Percentiles rank a stretch among this genome's conserved stretches.
Conservation (phyloP, 345 rosid genomes). For the Brassica cretica region DNA sequence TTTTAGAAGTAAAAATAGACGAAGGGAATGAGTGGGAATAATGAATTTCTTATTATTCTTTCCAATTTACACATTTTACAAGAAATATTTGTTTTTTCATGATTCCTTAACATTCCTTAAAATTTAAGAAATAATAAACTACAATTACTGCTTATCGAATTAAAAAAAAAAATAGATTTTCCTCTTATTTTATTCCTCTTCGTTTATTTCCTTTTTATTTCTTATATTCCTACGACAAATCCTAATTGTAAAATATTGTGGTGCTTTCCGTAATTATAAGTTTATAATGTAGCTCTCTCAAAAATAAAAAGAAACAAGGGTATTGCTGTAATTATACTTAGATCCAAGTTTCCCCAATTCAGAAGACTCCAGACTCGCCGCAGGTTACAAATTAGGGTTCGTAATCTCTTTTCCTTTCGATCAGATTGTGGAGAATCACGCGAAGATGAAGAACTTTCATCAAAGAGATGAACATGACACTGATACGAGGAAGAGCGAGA, state of each 20-base stretch:
- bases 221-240: no score
- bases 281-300: neutral
- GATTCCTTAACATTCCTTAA: no score
- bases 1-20: no score
- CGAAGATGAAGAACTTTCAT: slow-evolving; percentile 9
- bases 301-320: neutral
- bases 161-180: no score
- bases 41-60: no score
- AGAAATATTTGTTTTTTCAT: no score
- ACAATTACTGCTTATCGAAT: no score
- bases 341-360: neutral
- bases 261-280: neutral
- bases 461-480: neutral
- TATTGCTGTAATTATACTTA: neutral
- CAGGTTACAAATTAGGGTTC: neutral
- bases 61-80: no score
- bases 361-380: neutral
- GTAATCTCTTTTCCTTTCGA: neutral
- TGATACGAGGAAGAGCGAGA: neutral
- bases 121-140: no score
- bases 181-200: no score
- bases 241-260: neutral
- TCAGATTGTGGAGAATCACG: neutral
- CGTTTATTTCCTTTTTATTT: no score
- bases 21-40: no score